A percentile compares a stretch with the other conserved stretches of the same genome.
phyloP scores from a whole-genome alignment of 2,329 filamentous ascomycete genomes.

The Alternaria dauci region DNA sequence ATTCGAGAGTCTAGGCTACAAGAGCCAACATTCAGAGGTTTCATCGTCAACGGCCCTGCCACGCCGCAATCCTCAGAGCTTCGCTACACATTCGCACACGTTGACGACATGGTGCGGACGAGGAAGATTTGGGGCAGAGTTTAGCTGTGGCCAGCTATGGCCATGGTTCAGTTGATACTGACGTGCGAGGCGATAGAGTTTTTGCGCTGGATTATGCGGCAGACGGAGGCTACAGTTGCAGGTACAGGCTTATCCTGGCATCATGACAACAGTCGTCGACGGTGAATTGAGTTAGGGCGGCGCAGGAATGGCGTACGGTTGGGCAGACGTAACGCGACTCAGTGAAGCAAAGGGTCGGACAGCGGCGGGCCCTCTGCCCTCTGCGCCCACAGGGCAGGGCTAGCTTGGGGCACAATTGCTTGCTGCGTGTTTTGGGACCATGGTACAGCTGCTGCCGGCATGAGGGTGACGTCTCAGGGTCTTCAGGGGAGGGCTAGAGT shows the following conservation, averaged over 20 bases:
- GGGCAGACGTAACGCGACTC: constrained; percentile 19
- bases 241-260: constrained; percentile 22
- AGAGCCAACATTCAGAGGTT: constrained; percentile 20
- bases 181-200: constrained; percentile 16
- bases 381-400: background rate
- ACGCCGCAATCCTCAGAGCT: constrained; percentile 3
- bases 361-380: constrained; percentile 16
- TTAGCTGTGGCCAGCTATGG: background rate
- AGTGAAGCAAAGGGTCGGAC: constrained; percentile 19
- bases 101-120: background rate
- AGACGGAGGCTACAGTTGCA: background rate
- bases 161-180: background rate
- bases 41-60: constrained; percentile 10
- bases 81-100: constrained; percentile 1
- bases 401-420: constrained; percentile 17
- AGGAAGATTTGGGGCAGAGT: constrained; percentile 1
- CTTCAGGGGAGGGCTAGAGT: constrained; percentile 6
- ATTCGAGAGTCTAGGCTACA: constrained; percentile 17
- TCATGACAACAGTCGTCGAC: constrained; percentile 8
- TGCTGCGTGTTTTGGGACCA: constrained; percentile 19
- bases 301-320: constrained; percentile 15
- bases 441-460: constrained; percentile 19
- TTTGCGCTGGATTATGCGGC: constrained; percentile 6
- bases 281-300: constrained; percentile 15
- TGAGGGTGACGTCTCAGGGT: constrained; percentile 21